Evolutionary conservation across 176 grass and related monocot species (phyloP).

Genomic region (Triticum monococcum): DNA sequence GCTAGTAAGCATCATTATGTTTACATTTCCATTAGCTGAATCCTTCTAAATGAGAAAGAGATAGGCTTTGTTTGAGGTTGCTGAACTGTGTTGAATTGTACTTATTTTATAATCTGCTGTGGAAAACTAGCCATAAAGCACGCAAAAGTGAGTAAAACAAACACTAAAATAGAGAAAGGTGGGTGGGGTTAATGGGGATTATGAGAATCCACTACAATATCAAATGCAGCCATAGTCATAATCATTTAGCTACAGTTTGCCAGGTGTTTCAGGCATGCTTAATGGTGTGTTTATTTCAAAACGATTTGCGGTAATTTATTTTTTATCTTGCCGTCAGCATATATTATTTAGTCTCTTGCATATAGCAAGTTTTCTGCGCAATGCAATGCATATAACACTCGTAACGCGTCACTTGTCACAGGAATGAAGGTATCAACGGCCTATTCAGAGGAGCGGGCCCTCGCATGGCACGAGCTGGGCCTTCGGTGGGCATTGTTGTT

Average conservation of each 20-base stretch:
- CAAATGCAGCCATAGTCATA: background rate
- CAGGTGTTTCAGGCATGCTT: background rate
- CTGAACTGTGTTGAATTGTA: too few relatives aligned
- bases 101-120: too few relatives aligned
- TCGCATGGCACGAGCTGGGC: slow-evolving; percentile 70
- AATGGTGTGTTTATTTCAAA: background rate
- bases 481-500: slow-evolving; percentile 89
- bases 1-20: background rate
- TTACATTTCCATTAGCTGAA: background rate
- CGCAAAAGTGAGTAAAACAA: too few relatives aligned
- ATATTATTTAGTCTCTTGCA: background rate
- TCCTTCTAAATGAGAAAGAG: background rate
- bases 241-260: background rate
- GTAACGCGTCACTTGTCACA: slow-evolving; percentile 11
- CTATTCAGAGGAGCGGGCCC: slow-evolving; percentile 80
- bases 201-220: background rate
- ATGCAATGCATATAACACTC: background rate
- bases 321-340: background rate
- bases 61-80: too few relatives aligned
- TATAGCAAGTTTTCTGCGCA: background rate
- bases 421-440: slow-evolving; percentile 72
- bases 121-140: too few relatives aligned
- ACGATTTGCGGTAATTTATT: background rate
- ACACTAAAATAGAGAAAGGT: too few relatives aligned
- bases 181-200: background rate